Evolutionary conservation across 2,329 filamentous ascomycete species (phyloP).

Genomic region (Seiridium unicorne): DNA sequence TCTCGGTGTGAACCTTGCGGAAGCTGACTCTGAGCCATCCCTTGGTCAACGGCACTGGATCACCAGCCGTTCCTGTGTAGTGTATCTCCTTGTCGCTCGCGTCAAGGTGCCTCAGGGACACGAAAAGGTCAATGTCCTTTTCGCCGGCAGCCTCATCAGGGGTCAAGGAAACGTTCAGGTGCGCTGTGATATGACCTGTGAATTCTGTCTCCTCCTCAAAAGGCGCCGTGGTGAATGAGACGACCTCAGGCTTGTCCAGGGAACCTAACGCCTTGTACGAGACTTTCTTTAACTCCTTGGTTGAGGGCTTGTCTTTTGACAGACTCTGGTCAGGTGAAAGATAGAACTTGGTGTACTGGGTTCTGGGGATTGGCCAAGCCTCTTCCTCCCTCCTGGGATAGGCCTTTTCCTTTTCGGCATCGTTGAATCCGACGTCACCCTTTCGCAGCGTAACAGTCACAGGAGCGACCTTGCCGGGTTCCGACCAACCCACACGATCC

Average conservation of each 20-base stretch:
- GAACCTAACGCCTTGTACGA: slow-evolving; percentile 60
- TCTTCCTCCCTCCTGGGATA: slow-evolving; percentile 56
- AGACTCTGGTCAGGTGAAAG: slow-evolving; percentile 49
- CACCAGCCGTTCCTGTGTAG: slow-evolving; percentile 66
- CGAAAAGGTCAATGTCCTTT: slow-evolving; percentile 61
- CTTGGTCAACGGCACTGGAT: slow-evolving; percentile 61
- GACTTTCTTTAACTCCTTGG: slow-evolving; percentile 35
- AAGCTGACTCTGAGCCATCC: slow-evolving; percentile 61
- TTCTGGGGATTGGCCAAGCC: slow-evolving; percentile 67
- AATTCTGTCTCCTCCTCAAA: slow-evolving; percentile 67
- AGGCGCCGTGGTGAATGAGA: slow-evolving; percentile 56
- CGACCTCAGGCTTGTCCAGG: slow-evolving; percentile 47
- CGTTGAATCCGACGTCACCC: slow-evolving; percentile 66
- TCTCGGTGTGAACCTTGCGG: slow-evolving; percentile 49
- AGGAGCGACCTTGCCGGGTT: slow-evolving; percentile 54
- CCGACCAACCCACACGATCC: slow-evolving; percentile 60
- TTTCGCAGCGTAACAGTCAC: slow-evolving; percentile 63
- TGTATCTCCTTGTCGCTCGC: slow-evolving; percentile 54
- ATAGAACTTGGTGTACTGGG: slow-evolving; percentile 61
- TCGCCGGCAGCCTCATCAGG: slow-evolving; percentile 42
- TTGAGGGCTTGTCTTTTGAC: slow-evolving; percentile 26
- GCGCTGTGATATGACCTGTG: slow-evolving; percentile 65
- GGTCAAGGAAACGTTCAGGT: slow-evolving; percentile 62
- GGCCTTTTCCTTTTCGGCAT: slow-evolving; percentile 56
- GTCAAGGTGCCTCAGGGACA: slow-evolving; percentile 60